Conservation (phyloP, 192 early-diverging fungal species). For the Jimgerdemannia lactiflua region DNA sequence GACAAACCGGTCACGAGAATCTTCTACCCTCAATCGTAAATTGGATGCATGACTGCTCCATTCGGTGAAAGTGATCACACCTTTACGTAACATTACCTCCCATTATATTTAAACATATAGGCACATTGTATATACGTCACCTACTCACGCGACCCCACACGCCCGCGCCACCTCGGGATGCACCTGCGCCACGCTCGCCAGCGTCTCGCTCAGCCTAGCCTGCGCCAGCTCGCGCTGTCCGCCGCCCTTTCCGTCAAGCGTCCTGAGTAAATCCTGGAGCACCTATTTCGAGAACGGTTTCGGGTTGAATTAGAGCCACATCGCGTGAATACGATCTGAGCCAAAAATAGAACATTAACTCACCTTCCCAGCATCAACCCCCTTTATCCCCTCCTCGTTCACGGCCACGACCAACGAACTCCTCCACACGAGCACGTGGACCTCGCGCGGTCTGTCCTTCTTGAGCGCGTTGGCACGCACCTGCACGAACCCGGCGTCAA, state of each 20-base stretch:
- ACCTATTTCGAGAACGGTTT: constrained; percentile 25
- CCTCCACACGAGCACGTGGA: constrained; percentile 44
- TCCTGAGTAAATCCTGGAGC: constrained; percentile 37
- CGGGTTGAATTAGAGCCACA: background rate
- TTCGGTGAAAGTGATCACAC: too few species aligned
- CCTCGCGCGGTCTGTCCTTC: constrained; percentile 18
- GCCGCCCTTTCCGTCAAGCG: constrained; percentile 45
- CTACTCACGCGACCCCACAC: background rate
- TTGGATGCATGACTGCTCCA: too few species aligned
- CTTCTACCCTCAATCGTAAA: too few species aligned
- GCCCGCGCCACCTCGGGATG: background rate
- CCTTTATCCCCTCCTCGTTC: constrained; percentile 20
- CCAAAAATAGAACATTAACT: background rate
- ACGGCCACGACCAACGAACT: constrained; percentile 38
- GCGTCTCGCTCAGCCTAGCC: constrained; percentile 12
- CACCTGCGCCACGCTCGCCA: background rate
- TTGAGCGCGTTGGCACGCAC: constrained; percentile 42
- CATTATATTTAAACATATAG: too few species aligned
- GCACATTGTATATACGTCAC: background rate
- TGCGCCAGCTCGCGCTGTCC: constrained; percentile 47
- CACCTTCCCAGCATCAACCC: constrained; percentile 26
- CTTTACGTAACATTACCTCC: too few species aligned
- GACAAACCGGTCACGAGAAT: too few species aligned
- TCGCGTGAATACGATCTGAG: background rate
- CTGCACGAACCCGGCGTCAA: constrained; percentile 37